Conservation (phyloP, 495 filamentous ascomycete species). For the Rostrohypoxylon terebratum region DNA sequence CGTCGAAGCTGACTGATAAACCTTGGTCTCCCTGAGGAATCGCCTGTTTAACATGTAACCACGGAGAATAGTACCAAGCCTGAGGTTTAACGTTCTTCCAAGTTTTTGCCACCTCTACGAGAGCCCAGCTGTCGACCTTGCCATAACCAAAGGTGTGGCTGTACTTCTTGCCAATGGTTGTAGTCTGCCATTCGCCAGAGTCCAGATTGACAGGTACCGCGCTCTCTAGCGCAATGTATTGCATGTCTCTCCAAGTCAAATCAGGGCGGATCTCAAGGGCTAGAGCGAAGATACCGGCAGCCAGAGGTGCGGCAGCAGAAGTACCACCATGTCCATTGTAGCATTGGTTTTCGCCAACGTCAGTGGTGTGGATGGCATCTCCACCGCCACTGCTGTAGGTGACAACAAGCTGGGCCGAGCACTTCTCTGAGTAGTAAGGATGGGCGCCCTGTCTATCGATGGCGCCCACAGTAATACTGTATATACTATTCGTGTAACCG, state of each 20-base stretch:
- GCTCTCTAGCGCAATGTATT: slow-evolving; percentile 87
- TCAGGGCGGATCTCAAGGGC: slow-evolving; percentile 87
- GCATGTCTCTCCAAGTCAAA: slow-evolving; percentile 92
- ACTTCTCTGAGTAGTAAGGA: slow-evolving; percentile 94
- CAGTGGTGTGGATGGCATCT: slow-evolving; percentile 94
- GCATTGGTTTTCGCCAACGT: slow-evolving; percentile 87
- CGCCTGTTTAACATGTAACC: slow-evolving; percentile 85
- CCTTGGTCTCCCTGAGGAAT: slow-evolving; percentile 91
- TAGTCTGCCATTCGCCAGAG: slow-evolving; percentile 79
- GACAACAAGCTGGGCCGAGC: slow-evolving; percentile 93
- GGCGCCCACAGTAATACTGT: slow-evolving; percentile 96
- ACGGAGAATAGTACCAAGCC: slow-evolving; percentile 92
- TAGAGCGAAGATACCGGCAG: slow-evolving; percentile 92
- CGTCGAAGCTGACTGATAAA: slow-evolving; percentile 78
- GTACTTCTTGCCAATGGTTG: slow-evolving; percentile 82
- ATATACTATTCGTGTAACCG: slow-evolving; percentile 99
- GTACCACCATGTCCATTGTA: slow-evolving; percentile 87
- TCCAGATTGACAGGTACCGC: slow-evolving; percentile 83
- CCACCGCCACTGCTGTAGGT: slow-evolving; percentile 93
- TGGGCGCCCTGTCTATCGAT: slow-evolving; percentile 87
- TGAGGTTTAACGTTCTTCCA: slow-evolving; percentile 96
- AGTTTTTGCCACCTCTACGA: slow-evolving; percentile 86
- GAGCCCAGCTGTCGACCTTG: slow-evolving; percentile 87
- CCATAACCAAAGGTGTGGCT: slow-evolving; percentile 96
- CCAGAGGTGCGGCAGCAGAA: slow-evolving; percentile 94